Evolutionary conservation across 208 protist species (phyloP).

Genomic region (Giardia duodenalis): DNA sequence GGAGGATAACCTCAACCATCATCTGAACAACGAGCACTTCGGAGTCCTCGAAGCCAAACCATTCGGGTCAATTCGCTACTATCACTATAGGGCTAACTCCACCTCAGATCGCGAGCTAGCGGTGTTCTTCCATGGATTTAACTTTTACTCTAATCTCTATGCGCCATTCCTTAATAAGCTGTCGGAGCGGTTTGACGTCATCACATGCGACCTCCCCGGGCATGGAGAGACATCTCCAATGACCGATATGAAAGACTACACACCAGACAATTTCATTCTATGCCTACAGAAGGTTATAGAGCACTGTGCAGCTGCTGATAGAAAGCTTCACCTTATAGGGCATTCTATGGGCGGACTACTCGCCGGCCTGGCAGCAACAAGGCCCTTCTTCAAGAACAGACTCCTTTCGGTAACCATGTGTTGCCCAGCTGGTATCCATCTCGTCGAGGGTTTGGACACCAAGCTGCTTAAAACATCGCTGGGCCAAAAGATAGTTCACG

Average conservation of each 20-base stretch:
- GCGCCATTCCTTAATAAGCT: not conserved
- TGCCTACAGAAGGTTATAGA: not conserved
- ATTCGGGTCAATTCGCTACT: not conserved
- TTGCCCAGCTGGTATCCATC: not conserved
- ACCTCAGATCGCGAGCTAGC: not conserved
- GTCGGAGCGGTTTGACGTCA: not conserved
- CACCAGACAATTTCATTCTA: not conserved
- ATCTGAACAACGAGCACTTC: not conserved
- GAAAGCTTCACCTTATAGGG: not conserved
- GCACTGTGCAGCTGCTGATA: not conserved
- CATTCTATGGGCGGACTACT: not conserved
- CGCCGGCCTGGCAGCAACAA: not conserved
- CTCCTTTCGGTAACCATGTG: not conserved
- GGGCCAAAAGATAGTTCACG: not conserved
- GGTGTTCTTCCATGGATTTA: not conserved
- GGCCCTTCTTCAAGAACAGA: not conserved
- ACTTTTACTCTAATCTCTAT: not conserved
- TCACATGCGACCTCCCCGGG: not conserved
- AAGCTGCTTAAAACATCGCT: not conserved
- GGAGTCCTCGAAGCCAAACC: not conserved
- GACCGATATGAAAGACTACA: not conserved
- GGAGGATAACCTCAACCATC: not conserved
- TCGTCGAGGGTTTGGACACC: not conserved
- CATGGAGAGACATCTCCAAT: not conserved
- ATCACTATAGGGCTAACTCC: not conserved